Evolutionary conservation across 768 basidiomycete genomes (phyloP), one percentile per base, ranked within the genome.

Genomic region (Rhizopogon vesiculosus): DNA sequence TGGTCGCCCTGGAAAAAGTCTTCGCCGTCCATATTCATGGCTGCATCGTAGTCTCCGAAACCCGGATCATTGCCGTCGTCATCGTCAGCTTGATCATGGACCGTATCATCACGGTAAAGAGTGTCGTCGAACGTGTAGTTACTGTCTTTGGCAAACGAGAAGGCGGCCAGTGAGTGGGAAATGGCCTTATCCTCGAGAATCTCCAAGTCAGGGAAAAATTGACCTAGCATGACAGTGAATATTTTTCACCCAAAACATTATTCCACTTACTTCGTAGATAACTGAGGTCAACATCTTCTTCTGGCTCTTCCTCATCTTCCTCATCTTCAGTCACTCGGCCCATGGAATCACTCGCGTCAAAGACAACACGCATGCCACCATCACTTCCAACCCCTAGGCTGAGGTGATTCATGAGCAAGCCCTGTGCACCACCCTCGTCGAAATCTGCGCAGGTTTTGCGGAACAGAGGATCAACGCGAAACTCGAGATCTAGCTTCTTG

Each of bases 391-490:
- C 76, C 18, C 88, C 89, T 53, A 92, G 64, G 51, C 82, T 80
- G 42, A 99, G 78, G 66, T 99, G 97, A 66, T 99, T 98, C 95
- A 98, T 96, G 33, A 99, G 74, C 45, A 99, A 73, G 10, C 97
- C 97, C 57, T 91, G 87, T 0, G 97, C 97, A 46, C 97, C 96
- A 42, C 95, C 97, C 70, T 99, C 97, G 68, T 99, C 97, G 64
- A 99, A 98, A 66, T 99, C 97, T 22, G 92, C 96, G 64, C 88
- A 92, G 2, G 97, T 98, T 78, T 99, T 99, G 74, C 83, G 90
- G 76, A 99, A 99, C 35, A 99, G 78, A 1, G 97, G 97, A 66
- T 99, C 97, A 29, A 99, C 93, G 44, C 84, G 87, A 71, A 97
- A 97, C 67, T 98, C 97, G 33, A 98, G 80, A 56, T 99, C 97